Evolutionary conservation across 2,329 filamentous ascomycete genomes (phyloP).

Genomic region (Penicillium hesseltinei): DNA sequence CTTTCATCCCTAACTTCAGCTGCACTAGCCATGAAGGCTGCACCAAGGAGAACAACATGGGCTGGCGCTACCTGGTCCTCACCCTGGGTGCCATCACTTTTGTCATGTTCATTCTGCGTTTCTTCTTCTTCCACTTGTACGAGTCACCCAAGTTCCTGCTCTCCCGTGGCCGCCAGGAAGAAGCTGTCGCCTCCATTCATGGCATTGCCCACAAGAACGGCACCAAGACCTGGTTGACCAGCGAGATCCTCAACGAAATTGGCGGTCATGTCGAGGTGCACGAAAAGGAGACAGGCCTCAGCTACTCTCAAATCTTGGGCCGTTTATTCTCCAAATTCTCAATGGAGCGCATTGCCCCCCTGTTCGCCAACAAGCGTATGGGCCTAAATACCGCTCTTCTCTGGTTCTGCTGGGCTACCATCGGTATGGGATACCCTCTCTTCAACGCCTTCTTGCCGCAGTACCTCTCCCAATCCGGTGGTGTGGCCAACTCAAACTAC

Average conservation of each 20-base stretch:
- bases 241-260: conserved; percentile 60
- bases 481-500: conserved; percentile 51
- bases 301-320: conserved; percentile 51
- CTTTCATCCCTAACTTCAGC: conserved; percentile 67
- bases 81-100: conserved; percentile 72
- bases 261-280: conserved; percentile 47
- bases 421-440: conserved; percentile 82
- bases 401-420: conserved; percentile 78
- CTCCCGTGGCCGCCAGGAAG: conserved; percentile 68
- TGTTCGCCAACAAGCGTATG: conserved; percentile 53
- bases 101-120: conserved; percentile 73
- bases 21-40: conserved; percentile 45
- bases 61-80: conserved; percentile 73
- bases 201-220: conserved; percentile 71
- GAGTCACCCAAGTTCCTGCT: conserved; percentile 85
- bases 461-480: conserved; percentile 66
- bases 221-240: conserved; percentile 69
- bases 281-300: conserved; percentile 40
- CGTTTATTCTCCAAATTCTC: conserved; percentile 66
- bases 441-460: conserved; percentile 89
- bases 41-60: conserved; percentile 57
- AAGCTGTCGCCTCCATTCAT: conserved; percentile 77
- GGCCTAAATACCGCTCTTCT: conserved; percentile 54
- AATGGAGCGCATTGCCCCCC: conserved; percentile 61
- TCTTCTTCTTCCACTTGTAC: conserved; percentile 76